Conservation (phyloP, 768 basidiomycete species). For the Russula ochroleuca region DNA sequence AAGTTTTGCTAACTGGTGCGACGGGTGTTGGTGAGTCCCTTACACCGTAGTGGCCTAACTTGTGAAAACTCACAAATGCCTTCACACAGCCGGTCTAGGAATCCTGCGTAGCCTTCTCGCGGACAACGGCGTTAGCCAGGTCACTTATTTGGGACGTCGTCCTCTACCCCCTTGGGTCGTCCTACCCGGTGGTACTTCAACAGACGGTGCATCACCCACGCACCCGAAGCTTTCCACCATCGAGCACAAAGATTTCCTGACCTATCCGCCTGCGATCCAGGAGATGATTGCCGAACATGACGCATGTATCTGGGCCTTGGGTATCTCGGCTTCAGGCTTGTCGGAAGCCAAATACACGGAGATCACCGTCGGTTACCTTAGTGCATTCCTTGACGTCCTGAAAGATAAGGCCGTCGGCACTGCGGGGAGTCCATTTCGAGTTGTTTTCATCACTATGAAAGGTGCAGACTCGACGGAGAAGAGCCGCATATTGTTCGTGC, state of each 20-base stretch:
- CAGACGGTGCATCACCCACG: constrained; percentile 3
- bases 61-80: not conserved
- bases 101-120: constrained; percentile 27
- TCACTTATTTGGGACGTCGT: constrained; percentile 31
- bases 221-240: constrained; percentile 29
- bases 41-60: not conserved
- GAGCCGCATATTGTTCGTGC: constrained; percentile 27
- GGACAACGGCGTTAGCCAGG: constrained; percentile 23
- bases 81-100: constrained; percentile 29
- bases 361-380: constrained; percentile 32
- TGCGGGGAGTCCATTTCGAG: constrained; percentile 28
- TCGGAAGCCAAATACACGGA: constrained; percentile 25
- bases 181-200: constrained; percentile 16
- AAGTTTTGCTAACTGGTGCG: constrained; percentile 26
- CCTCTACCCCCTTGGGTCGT: constrained; percentile 28
- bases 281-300: constrained; percentile 28
- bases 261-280: constrained; percentile 25
- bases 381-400: constrained; percentile 18
- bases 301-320: constrained; percentile 33
- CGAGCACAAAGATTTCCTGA: constrained; percentile 26
- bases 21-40: constrained; percentile 24
- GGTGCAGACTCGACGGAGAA: constrained; percentile 32
- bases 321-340: constrained; percentile 21
- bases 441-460: constrained; percentile 32
- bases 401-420: constrained; percentile 25